Percentiles rank a stretch among this genome's conserved stretches.
These are phyloP conservation scores for Cytospora paraplurivora DNA, from an alignment of 2,329 filamentous ascomycete genomes.

Conservation along the genomic window DNA sequence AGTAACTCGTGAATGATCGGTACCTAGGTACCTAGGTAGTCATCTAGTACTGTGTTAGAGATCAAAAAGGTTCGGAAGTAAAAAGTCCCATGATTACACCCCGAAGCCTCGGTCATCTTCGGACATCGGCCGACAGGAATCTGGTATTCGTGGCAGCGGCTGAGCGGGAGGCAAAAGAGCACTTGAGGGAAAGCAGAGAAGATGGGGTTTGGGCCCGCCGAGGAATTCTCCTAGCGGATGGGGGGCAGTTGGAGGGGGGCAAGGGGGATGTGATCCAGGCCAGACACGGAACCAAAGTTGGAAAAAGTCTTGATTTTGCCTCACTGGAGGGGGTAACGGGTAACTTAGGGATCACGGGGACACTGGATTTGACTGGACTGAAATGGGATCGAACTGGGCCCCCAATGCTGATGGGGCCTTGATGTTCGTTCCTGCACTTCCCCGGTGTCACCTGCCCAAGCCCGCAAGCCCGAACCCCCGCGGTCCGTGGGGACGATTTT, in stretches of 20 bases:
- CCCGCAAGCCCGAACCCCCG: too few species aligned
- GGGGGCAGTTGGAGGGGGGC: slow-evolving; percentile 6
- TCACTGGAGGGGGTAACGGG: too few species aligned
- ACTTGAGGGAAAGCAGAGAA: neutral
- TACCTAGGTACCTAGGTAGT: too few species aligned
- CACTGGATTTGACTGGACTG: slow-evolving; percentile 16
- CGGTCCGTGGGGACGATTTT: slow-evolving; percentile 10
- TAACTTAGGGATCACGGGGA: slow-evolving; percentile 26
- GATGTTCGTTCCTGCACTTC: slow-evolving; percentile 27
- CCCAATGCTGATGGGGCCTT: too few species aligned
- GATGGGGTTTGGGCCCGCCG: slow-evolving; percentile 6
- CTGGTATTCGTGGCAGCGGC: slow-evolving; percentile 9
- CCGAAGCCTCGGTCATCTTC: slow-evolving; percentile 8
- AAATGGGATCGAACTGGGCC: neutral
- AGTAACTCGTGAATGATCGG: too few species aligned
- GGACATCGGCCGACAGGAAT: slow-evolving; percentile 2
- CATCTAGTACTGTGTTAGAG: neutral
- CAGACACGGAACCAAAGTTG: neutral
- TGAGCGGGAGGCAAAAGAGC: slow-evolving; percentile 11
- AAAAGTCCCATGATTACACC: neutral
- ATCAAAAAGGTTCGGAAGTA: neutral
- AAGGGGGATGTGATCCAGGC: too few species aligned
- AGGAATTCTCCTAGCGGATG: slow-evolving; percentile 21
- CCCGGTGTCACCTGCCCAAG: slow-evolving; percentile 18
- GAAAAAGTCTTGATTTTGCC: slow-evolving; percentile 6